Evolutionary conservation across 2,329 filamentous ascomycete genomes (phyloP).

Genomic region (Epichloe baconii): DNA sequence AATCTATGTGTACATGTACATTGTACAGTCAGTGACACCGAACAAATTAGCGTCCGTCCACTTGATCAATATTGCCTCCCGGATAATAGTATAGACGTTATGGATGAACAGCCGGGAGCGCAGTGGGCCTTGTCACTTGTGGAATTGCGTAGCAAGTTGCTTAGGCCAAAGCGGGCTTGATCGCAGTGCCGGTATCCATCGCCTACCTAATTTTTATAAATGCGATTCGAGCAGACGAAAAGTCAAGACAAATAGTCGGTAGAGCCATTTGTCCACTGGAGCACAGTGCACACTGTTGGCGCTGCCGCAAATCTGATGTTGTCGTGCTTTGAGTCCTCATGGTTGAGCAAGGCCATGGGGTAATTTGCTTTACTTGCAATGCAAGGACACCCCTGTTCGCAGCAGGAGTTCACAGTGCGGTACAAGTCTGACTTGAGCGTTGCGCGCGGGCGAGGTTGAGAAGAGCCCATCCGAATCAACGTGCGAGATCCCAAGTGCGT

Average conservation of each 20-base stretch:
- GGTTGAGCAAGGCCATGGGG: not conserved
- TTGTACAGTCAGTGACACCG: not conserved
- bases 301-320: not conserved
- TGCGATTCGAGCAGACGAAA: not conserved
- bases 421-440: not conserved
- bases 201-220: not conserved
- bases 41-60: not conserved
- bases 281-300: not conserved
- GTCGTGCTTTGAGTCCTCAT: not conserved
- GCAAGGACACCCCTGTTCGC: constrained; percentile 4
- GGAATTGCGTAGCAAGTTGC: not conserved
- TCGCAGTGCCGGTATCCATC: not conserved
- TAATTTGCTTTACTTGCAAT: not conserved
- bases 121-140: not conserved
- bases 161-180: constrained; percentile 1
- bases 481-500: not conserved
- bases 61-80: not conserved
- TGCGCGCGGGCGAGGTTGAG: not conserved
- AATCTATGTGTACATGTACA: not conserved
- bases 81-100: not conserved
- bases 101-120: not conserved
- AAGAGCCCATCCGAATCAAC: constrained; percentile 3
- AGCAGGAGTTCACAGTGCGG: not conserved
- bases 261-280: not conserved
- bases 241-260: not conserved